Percentiles rank a stretch among this genome's conserved stretches.
phyloP scores from a whole-genome alignment of 2,329 filamentous ascomycete genomes.

The Xylariaceae sp. region DNA sequence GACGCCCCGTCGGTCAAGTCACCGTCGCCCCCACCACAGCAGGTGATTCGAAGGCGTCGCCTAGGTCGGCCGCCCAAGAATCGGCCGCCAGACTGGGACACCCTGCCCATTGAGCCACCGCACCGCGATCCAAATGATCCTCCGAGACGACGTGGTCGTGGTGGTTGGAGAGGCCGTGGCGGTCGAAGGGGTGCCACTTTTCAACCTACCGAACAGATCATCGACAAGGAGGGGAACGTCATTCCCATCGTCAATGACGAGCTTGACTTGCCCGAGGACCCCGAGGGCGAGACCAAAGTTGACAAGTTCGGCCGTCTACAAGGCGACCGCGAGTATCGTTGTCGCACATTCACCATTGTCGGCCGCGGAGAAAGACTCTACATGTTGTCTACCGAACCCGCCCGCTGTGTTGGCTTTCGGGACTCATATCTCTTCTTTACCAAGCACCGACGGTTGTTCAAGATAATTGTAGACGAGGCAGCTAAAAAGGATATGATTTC shows the following conservation, averaged over 20 bases:
- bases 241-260: conserved; percentile 90
- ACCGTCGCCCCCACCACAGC: conserved; percentile 53
- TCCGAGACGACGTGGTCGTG: conserved; percentile 61
- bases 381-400: conserved; percentile 98
- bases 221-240: conserved; percentile 91
- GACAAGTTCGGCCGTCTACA: conserved; percentile 80
- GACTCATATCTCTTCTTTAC: conserved; percentile 99
- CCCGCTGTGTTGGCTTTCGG: conserved; percentile 91
- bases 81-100: conserved; percentile 73
- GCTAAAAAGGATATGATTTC: conserved; percentile 96
- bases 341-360: conserved; percentile 87
- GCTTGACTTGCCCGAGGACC: conserved; percentile 79
- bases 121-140: conserved; percentile 51
- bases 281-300: conserved; percentile 88
- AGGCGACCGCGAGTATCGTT: conserved; percentile 86
- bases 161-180: conserved; percentile 66
- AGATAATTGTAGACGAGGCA: conserved; percentile 97
- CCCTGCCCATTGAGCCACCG: conserved; percentile 51
- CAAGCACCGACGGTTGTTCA: conserved; percentile 92
- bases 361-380: conserved; percentile 83
- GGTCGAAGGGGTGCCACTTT: conserved; percentile 65
- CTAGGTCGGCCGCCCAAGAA: conserved; percentile 86
- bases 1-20: conserved; percentile 45
- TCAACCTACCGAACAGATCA: conserved; percentile 75
- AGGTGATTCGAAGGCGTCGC: conserved; percentile 68